These are phyloP conservation scores for Calocybe indica DNA, from an alignment of 768 basidiomycete genomes.

Conservation along the genomic window DNA sequence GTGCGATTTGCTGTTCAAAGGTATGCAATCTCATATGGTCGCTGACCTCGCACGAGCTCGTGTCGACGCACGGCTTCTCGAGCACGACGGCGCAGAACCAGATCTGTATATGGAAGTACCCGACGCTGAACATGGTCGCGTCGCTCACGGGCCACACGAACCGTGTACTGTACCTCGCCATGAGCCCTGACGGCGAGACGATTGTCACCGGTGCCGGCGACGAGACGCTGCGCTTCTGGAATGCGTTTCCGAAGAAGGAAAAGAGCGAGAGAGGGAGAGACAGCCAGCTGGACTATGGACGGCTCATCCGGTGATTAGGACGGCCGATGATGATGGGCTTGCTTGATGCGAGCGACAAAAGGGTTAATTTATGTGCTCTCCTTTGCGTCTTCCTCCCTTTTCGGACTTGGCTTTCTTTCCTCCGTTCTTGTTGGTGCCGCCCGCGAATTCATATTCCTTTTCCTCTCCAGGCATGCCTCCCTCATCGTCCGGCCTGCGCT, in stretches of 20 bases:
- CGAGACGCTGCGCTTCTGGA: slow-evolving; percentile 97
- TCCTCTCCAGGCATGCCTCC: too few relatives aligned
- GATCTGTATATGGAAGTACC: slow-evolving; percentile 94
- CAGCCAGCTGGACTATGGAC: slow-evolving; percentile 44
- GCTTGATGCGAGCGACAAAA: too few relatives aligned
- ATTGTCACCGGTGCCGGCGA: slow-evolving; percentile 98
- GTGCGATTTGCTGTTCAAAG: slow-evolving; percentile 28
- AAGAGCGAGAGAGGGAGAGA: slow-evolving; percentile 30
- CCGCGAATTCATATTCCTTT: too few relatives aligned
- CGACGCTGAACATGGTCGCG: slow-evolving; percentile 89
- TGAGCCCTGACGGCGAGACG: slow-evolving; percentile 96
- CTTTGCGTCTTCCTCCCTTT: too few relatives aligned
- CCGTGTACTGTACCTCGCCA: slow-evolving; percentile 94
- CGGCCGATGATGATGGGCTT: too few relatives aligned
- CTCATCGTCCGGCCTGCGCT: too few relatives aligned
- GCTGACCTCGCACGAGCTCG: slow-evolving; percentile 90
- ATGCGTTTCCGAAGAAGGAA: slow-evolving; percentile 84
- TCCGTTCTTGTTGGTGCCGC: too few relatives aligned
- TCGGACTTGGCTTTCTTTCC: too few relatives aligned
- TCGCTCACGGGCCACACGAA: slow-evolving; percentile 92
- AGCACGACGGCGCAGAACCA: slow-evolving; percentile 93
- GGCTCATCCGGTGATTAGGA: slow-evolving; percentile 30
- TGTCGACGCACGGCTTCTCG: slow-evolving; percentile 96
- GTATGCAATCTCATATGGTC: slow-evolving; percentile 99
- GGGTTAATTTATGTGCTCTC: too few relatives aligned